Conservation (phyloP, 805 yeast genomes). For the Priceomyces haplophilus region DNA sequence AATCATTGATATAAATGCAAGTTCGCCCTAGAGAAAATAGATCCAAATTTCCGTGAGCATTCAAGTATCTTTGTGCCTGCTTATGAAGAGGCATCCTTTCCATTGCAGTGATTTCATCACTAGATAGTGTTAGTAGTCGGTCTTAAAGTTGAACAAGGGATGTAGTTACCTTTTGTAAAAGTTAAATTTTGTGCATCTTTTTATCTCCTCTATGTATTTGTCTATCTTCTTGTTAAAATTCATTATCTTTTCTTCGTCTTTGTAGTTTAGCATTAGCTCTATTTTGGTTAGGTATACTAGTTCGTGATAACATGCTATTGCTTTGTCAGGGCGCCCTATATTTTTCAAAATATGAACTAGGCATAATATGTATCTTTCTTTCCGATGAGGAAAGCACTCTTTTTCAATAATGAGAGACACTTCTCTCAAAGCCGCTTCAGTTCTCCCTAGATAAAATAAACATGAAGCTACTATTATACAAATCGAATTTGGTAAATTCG, state of each 20-base stretch:
- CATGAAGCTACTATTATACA: constrained; percentile 18
- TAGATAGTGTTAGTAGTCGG: constrained; percentile 1
- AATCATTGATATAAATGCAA: constrained; percentile 10
- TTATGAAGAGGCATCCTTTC: constrained; percentile 13
- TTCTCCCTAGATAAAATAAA: constrained; percentile 22
- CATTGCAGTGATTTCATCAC: background rate
- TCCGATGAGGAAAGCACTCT: constrained; percentile 13
- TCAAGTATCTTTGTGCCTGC: constrained; percentile 18
- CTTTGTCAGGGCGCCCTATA: constrained; percentile 12
- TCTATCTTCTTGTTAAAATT: constrained; percentile 3
- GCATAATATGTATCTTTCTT: constrained; percentile 14
- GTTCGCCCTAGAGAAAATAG: constrained; percentile 17
- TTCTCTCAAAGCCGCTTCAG: constrained; percentile 22
- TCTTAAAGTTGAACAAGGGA: background rate
- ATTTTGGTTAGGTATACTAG: constrained; percentile 10
- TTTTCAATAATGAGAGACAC: constrained; percentile 24
- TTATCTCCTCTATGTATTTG: constrained; percentile 6
- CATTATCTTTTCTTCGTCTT: constrained; percentile 1
- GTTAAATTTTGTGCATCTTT: background rate
- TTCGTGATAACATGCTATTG: constrained; percentile 11
- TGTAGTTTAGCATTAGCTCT: constrained; percentile 6
- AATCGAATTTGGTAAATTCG: constrained; percentile 9
- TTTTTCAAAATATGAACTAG: constrained; percentile 16
- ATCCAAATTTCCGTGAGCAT: constrained; percentile 14
- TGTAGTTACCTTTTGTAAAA: constrained; percentile 3